Conservation (phyloP, 768 basidiomycete species). For the Candolleomyces efflorescens region DNA sequence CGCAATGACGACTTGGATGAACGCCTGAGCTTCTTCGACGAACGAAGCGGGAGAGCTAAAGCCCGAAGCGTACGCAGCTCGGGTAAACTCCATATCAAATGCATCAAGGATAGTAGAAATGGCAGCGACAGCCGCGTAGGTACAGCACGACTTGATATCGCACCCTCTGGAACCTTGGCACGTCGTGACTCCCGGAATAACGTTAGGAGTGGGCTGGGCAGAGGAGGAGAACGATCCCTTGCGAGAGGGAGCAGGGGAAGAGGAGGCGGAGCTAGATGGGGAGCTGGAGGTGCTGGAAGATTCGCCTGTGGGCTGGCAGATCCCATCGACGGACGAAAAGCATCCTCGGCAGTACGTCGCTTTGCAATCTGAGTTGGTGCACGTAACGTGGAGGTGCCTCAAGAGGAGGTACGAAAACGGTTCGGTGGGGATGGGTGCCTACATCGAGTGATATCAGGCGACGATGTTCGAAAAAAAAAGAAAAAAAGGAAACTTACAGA, state of each 20-base stretch:
- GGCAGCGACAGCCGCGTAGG: slow-evolving; percentile 25
- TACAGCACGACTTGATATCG: slow-evolving; percentile 27
- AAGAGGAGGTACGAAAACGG: slow-evolving; percentile 14
- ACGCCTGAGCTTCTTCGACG: slow-evolving; percentile 17
- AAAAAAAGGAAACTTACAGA: slow-evolving; percentile 15
- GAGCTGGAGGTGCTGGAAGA: slow-evolving; percentile 4
- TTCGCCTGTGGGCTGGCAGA: slow-evolving; percentile 13
- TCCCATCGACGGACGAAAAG: slow-evolving; percentile 15
- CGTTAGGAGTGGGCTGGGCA: neutral
- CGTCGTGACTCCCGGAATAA: slow-evolving; percentile 10
- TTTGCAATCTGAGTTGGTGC: slow-evolving; percentile 18
- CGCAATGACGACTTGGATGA: slow-evolving; percentile 19
- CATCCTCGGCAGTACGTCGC: slow-evolving; percentile 32
- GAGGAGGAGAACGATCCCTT: neutral
- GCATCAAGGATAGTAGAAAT: slow-evolving; percentile 28
- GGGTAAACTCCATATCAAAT: slow-evolving; percentile 25
- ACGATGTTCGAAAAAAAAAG: neutral
- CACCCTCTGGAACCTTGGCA: slow-evolving; percentile 25
- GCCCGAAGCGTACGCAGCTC: slow-evolving; percentile 14
- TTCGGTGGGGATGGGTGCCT: slow-evolving; percentile 12
- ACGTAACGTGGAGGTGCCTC: slow-evolving; percentile 22
- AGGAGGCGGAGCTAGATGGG: neutral
- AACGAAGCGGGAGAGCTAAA: slow-evolving; percentile 13
- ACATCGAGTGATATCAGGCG: neutral
- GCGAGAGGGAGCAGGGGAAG: neutral